Conservation (phyloP, 495 filamentous ascomycete genomes). For the Lasiosphaeria ovina region DNA sequence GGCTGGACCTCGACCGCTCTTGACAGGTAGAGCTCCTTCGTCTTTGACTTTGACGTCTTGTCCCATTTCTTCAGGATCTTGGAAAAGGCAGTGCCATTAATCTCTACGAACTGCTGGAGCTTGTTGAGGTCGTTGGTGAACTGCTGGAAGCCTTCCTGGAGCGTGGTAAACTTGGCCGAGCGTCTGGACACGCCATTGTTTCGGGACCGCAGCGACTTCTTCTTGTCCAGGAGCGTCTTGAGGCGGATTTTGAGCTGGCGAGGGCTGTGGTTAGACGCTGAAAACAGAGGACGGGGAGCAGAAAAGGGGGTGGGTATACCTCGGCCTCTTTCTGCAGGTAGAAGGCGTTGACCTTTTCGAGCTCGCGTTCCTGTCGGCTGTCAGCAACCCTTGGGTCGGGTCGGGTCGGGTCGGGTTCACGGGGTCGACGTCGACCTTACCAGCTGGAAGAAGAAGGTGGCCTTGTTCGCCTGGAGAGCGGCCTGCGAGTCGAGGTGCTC, state of each 20-base stretch:
- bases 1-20: conserved; percentile 96
- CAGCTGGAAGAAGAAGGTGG: conserved; percentile 96
- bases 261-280: background rate
- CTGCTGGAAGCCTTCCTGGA: conserved; percentile 95
- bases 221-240: conserved; percentile 90
- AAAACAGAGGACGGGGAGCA: background rate
- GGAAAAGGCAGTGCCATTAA: conserved; percentile 95
- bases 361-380: conserved; percentile 77
- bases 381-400: conserved; percentile 16
- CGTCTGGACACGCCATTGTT: conserved; percentile 70
- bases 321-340: conserved; percentile 98
- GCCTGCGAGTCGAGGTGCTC: conserved; percentile 68
- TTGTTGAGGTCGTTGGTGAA: conserved; percentile 96
- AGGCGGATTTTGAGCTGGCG: conserved; percentile 86
- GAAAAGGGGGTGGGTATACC: conserved; percentile 43
- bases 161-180: conserved; percentile 85
- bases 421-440: conserved; percentile 47
- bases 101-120: conserved; percentile 95
- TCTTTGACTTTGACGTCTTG: conserved; percentile 98
- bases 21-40: conserved; percentile 94
- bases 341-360: conserved; percentile 97
- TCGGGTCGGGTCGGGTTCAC: conserved; percentile 4
- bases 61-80: conserved; percentile 99
- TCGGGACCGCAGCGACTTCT: conserved; percentile 78
- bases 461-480: conserved; percentile 94